These are phyloP conservation scores for Stagonosporopsis vannaccii DNA, from an alignment of 2,329 filamentous ascomycete genomes.

Conservation along the genomic window DNA sequence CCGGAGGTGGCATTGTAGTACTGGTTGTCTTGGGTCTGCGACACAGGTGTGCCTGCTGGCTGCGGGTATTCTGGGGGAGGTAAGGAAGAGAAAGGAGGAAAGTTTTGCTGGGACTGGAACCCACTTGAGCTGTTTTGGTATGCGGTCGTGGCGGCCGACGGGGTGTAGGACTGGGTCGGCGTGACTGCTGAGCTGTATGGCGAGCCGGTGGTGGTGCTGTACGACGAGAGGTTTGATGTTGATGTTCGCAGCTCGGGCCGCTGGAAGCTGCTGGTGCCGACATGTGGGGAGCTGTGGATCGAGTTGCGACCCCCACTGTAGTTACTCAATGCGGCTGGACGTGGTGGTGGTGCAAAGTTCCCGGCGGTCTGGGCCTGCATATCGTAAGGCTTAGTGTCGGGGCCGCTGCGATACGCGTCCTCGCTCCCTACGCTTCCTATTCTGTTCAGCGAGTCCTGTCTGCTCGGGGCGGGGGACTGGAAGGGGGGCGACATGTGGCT, in stretches of 20 bases:
- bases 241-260: slow-evolving; percentile 47
- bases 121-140: slow-evolving; percentile 47
- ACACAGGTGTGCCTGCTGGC: slow-evolving; percentile 46
- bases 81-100: slow-evolving; percentile 66
- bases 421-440: slow-evolving; percentile 46
- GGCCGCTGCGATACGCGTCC: slow-evolving; percentile 43
- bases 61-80: slow-evolving; percentile 64
- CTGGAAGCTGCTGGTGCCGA: slow-evolving; percentile 43
- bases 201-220: slow-evolving; percentile 41
- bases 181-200: slow-evolving; percentile 48
- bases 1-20: slow-evolving; percentile 47
- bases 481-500: slow-evolving; percentile 48
- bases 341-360: slow-evolving; percentile 45
- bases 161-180: slow-evolving; percentile 55
- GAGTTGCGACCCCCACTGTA: slow-evolving; percentile 40
- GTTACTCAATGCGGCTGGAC: slow-evolving; percentile 42
- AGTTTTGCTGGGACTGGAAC: slow-evolving; percentile 68
- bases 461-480: slow-evolving; percentile 43
- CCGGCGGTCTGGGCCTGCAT: slow-evolving; percentile 43
- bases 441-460: slow-evolving; percentile 43
- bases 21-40: slow-evolving; percentile 44
- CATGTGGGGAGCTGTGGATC: slow-evolving; percentile 48
- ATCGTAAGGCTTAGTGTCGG: slow-evolving; percentile 47
- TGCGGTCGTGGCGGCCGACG: slow-evolving; percentile 54
- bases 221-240: slow-evolving; percentile 45